Conservation (phyloP, 306 rosid species). For the Myrica gale region DNA sequence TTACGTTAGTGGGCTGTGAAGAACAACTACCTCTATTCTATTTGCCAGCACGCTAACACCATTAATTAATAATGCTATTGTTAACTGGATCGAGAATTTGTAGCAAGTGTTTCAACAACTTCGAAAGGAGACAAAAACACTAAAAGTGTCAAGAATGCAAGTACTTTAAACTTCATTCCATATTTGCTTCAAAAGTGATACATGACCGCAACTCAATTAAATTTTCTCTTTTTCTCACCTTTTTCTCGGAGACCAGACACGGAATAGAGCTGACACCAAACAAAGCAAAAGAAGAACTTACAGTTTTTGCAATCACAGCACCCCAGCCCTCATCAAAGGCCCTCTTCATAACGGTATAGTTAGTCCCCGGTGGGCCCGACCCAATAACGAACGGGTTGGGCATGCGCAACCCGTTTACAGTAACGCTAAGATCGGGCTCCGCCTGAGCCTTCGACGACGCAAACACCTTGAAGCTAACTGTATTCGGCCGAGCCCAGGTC, state of each 20-base stretch:
- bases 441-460: slow-evolving; percentile 57
- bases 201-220: not conserved
- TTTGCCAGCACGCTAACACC: not conserved
- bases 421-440: slow-evolving; percentile 93
- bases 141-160: not conserved
- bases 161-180: not conserved
- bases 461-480: slow-evolving; percentile 63
- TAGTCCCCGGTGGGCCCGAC: slow-evolving; percentile 99
- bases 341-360: slow-evolving; percentile 94
- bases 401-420: slow-evolving; percentile 77
- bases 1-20: too few species aligned
- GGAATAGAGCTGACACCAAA: not conserved
- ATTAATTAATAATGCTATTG: not conserved
- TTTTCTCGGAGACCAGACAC: slow-evolving; percentile 19
- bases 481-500: slow-evolving; percentile 34
- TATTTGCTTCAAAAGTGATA: not conserved
- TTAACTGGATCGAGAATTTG: not conserved
- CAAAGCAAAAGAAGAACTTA: slow-evolving; percentile 31
- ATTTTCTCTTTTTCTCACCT: not conserved
- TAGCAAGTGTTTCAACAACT: not conserved
- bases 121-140: not conserved
- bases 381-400: slow-evolving; percentile 95
- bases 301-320: slow-evolving; percentile 96
- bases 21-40: not conserved
- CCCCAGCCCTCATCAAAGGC: slow-evolving; percentile 99